These are phyloP conservation scores for Leavenworthia alabamica DNA, from an alignment of 345 rosid species.

Conservation along the genomic window DNA sequence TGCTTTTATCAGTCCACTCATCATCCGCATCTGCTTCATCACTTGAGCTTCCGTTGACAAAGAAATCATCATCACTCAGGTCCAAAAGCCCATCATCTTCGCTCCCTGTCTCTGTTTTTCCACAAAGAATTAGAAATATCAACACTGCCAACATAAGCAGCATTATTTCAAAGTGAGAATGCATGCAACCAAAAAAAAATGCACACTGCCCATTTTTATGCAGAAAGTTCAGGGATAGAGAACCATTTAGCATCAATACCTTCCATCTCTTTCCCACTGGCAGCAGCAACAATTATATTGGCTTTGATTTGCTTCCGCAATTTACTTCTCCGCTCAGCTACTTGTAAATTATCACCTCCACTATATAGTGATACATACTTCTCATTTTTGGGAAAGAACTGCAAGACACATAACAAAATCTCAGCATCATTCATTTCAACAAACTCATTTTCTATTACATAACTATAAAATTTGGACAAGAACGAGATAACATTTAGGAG, in stretches of 20 bases:
- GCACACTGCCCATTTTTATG: neutral
- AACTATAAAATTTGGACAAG: neutral
- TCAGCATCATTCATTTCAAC: neutral
- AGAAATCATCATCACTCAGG: constrained; percentile 86
- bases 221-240: neutral
- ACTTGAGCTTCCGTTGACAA: constrained; percentile 69
- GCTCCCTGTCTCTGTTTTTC: constrained; percentile 73
- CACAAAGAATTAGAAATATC: neutral
- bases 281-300: constrained; percentile 82
- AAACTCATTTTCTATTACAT: neutral
- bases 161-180: neutral
- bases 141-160: neutral
- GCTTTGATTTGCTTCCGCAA: constrained; percentile 93
- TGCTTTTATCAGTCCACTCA: constrained; percentile 68
- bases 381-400: constrained; percentile 97
- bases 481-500: neutral
- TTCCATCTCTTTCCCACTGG: constrained; percentile 95
- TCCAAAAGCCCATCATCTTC: constrained; percentile 93
- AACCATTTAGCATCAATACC: constrained; percentile 39
- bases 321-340: constrained; percentile 67
- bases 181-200: neutral
- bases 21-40: constrained; percentile 97
- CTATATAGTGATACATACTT: constrained; percentile 80
- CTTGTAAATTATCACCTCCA: constrained; percentile 63
- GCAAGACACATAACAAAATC: constrained; percentile 7